These are phyloP conservation scores for Rosa chinensis DNA, from an alignment of 306 rosid species.

Conservation along the genomic window DNA sequence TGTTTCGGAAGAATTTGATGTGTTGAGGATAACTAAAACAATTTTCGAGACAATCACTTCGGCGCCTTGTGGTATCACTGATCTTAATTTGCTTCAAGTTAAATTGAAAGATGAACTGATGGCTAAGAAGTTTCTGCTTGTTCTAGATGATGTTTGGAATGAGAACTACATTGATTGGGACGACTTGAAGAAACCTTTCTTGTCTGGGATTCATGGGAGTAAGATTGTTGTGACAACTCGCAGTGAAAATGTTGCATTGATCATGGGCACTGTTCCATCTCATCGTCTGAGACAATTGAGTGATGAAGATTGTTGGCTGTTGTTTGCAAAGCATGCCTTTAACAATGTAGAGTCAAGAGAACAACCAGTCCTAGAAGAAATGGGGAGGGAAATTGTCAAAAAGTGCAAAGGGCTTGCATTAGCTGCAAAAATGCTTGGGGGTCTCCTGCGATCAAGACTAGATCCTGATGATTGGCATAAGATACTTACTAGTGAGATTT, in stretches of 20 bases:
- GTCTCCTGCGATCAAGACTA: background rate
- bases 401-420: constrained; percentile 21
- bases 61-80: background rate
- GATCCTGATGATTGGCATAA: background rate
- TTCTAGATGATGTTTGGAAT: constrained; percentile 13
- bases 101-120: background rate
- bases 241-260: background rate
- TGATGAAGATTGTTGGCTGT: constrained; percentile 1
- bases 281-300: background rate
- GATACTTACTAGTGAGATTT: background rate
- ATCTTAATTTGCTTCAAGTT: background rate
- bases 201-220: background rate
- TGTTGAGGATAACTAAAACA: background rate
- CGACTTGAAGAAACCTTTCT: background rate
- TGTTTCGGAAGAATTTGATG: background rate
- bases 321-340: constrained; percentile 8
- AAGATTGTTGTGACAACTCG: constrained; percentile 8
- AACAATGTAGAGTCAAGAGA: background rate
- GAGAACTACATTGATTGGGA: constrained; percentile 6
- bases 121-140: background rate
- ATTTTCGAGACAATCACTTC: background rate
- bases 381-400: constrained; percentile 11
- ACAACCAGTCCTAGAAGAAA: background rate
- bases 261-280: background rate
- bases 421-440: background rate